phyloP scores from a whole-genome alignment of 176 grass and related monocot genomes.

The Poa annua region DNA sequence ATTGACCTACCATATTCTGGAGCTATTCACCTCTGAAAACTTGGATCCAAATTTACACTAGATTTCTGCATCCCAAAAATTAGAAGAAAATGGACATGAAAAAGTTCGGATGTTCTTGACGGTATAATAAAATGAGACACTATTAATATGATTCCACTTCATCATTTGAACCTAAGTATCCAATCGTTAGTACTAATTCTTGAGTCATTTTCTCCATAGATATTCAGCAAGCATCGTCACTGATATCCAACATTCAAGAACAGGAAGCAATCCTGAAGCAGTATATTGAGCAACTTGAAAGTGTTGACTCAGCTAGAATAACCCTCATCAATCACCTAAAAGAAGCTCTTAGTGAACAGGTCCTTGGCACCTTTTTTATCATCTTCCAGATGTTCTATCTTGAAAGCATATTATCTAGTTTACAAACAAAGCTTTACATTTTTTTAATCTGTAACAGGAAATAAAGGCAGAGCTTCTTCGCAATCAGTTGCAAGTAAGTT shows the following conservation, averaged over 20 bases:
- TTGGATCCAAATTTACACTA: not conserved
- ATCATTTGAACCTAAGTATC: not conserved
- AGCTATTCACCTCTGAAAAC: slow-evolving; percentile 15
- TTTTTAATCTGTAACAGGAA: slow-evolving; percentile 63
- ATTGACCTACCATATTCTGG: not conserved
- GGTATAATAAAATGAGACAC: slow-evolving; percentile 6
- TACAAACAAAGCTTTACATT: slow-evolving; percentile 32
- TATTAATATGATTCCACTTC: not conserved
- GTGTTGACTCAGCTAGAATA: slow-evolving; percentile 48
- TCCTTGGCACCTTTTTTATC: slow-evolving; percentile 43
- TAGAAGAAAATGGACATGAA: not conserved
- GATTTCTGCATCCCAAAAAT: slow-evolving; percentile 1
- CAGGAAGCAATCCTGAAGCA: slow-evolving; percentile 66
- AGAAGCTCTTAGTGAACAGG: slow-evolving; percentile 83
- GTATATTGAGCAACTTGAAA: slow-evolving; percentile 71
- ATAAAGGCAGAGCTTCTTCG: slow-evolving; percentile 56
- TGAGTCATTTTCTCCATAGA: slow-evolving; percentile 53
- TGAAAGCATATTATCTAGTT: slow-evolving; percentile 4
- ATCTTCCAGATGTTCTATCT: slow-evolving; percentile 27
- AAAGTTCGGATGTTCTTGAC: not conserved
- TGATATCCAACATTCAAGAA: slow-evolving; percentile 69
- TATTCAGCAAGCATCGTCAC: slow-evolving; percentile 61
- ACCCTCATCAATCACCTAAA: slow-evolving; percentile 71
- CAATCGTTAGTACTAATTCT: slow-evolving; percentile 9
- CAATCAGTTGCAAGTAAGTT: slow-evolving; percentile 78